A percentile compares a stretch with the other conserved stretches of the same genome.
Conservation (phyloP, 257 asterid species). For the Striga asiatica region DNA sequence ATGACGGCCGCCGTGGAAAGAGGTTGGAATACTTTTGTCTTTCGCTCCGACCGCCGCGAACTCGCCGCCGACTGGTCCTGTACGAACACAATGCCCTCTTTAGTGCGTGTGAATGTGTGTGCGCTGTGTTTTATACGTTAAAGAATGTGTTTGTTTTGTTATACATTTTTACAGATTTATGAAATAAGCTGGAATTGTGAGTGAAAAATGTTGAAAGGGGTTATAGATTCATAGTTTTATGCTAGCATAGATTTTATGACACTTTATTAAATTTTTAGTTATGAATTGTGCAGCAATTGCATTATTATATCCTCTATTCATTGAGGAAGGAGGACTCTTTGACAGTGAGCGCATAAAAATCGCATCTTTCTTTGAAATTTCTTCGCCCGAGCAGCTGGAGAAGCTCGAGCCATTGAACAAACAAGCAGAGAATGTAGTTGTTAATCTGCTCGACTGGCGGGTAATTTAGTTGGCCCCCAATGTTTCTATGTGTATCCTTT, state of each 20-base stretch:
- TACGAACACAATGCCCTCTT: constrained; percentile 20
- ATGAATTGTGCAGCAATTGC: constrained; percentile 59
- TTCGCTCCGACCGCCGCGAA: constrained; percentile 35
- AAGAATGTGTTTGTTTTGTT: constrained; percentile 7
- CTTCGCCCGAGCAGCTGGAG: constrained; percentile 56
- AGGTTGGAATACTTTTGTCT: constrained; percentile 75
- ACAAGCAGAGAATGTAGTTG: constrained; percentile 42
- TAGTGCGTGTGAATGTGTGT: neutral
- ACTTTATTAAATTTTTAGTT: neutral
- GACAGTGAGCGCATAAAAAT: constrained; percentile 36
- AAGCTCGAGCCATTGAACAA: constrained; percentile 39
- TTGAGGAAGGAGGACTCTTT: constrained; percentile 44
- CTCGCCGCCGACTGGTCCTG: constrained; percentile 76
- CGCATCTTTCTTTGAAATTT: constrained; percentile 45
- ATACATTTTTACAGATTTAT: no score
- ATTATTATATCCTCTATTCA: constrained; percentile 49
- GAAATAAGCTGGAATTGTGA: no score
- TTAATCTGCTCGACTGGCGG: constrained; percentile 74
- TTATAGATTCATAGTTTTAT: no score
- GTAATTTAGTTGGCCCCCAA: constrained; percentile 18
- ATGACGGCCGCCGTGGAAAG: constrained; percentile 89
- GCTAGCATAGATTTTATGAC: neutral
- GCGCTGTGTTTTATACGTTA: neutral
- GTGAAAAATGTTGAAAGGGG: no score
- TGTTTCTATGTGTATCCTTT: neutral